Conservation (phyloP, 2,329 filamentous ascomycete genomes). For the Graphilbum fragrans region DNA sequence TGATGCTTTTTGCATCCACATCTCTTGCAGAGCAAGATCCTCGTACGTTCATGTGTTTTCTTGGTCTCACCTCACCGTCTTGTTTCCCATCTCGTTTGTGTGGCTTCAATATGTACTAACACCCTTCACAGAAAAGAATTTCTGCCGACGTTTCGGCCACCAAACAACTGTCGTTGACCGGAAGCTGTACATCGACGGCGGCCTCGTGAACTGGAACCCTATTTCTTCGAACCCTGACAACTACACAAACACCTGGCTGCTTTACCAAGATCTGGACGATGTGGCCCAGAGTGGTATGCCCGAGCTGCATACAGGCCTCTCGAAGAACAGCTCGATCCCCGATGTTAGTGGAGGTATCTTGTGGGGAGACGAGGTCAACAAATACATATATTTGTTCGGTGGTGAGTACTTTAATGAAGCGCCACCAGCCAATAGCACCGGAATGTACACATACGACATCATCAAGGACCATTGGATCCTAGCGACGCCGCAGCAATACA, state of each 20-base stretch:
- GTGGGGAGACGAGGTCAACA: conserved; percentile 51
- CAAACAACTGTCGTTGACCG: conserved; percentile 47
- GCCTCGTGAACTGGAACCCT: conserved; percentile 42
- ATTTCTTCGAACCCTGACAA: conserved; percentile 34
- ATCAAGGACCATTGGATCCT: conserved; percentile 43
- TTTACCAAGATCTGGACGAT: conserved; percentile 43
- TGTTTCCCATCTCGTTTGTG: not conserved
- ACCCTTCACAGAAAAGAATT: conserved; percentile 41
- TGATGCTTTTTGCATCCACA: not conserved
- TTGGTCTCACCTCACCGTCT: too few relatives aligned
- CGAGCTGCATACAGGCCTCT: conserved; percentile 41
- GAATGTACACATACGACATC: conserved; percentile 45
- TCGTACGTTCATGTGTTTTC: conserved; percentile 1
- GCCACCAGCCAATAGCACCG: conserved; percentile 27
- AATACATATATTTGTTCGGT: conserved; percentile 50
- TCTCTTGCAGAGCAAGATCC: conserved; percentile 4
- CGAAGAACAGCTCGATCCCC: conserved; percentile 46
- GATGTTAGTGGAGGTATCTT: conserved; percentile 30
- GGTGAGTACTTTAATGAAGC: conserved; percentile 36
- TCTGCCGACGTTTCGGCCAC: conserved; percentile 43
- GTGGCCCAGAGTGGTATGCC: conserved; percentile 34
- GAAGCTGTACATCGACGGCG: conserved; percentile 51
- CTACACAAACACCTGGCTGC: conserved; percentile 42
- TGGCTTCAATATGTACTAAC: too few relatives aligned
- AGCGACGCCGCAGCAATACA: conserved; percentile 23